Percentiles rank a stretch among this genome's conserved stretches.
phyloP scores from a whole-genome alignment of 371 early-diverging fungal species.

The Sporodiniella umbellata region DNA sequence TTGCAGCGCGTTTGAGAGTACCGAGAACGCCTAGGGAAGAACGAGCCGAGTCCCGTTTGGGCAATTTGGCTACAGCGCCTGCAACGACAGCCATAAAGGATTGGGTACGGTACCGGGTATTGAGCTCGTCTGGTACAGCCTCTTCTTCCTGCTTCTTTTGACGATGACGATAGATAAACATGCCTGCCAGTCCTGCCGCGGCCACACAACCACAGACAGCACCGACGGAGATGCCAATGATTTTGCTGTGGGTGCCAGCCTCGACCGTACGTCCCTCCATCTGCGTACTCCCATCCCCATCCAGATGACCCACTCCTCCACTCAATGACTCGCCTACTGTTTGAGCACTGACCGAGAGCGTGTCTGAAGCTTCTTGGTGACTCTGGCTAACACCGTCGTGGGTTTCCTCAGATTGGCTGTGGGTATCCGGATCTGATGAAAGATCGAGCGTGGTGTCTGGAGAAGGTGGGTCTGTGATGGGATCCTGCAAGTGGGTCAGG shows the following conservation, averaged over 20 bases:
- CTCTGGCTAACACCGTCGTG: no score
- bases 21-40: slow-evolving; percentile 21
- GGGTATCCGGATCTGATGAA: no score
- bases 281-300: slow-evolving; percentile 13
- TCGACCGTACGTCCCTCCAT: slow-evolving; percentile 11
- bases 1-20: slow-evolving; percentile 26
- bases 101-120: slow-evolving; percentile 34
- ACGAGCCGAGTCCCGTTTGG: slow-evolving; percentile 14
- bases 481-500: no score
- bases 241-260: slow-evolving; percentile 20
- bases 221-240: slow-evolving; percentile 34
- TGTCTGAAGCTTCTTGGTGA: no score
- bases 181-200: slow-evolving; percentile 40
- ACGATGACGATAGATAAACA: slow-evolving; percentile 30
- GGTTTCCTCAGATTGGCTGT: no score
- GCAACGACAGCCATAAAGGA: slow-evolving; percentile 40
- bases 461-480: no score
- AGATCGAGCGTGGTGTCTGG: no score
- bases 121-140: slow-evolving; percentile 14
- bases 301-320: no score
- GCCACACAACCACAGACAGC: slow-evolving; percentile 35
- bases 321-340: not conserved
- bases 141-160: slow-evolving; percentile 25
- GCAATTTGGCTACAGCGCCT: slow-evolving; percentile 35
- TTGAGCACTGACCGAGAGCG: not conserved